Percentiles rank a stretch among this genome's conserved stretches.
Evolutionary conservation across 2,329 filamentous ascomycete species (phyloP).

Genomic region (Pseudogymnoascus sp.): DNA sequence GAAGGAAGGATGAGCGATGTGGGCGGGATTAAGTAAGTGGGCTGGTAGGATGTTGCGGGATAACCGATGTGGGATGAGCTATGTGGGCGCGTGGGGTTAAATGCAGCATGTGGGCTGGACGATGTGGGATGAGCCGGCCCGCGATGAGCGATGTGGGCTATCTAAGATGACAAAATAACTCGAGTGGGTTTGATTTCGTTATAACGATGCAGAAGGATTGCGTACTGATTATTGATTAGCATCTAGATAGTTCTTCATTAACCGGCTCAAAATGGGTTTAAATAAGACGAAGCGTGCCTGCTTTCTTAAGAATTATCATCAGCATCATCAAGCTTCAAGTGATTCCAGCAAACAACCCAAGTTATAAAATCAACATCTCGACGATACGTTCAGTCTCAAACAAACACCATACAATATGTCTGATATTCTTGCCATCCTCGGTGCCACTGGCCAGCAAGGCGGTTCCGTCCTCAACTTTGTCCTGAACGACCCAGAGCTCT

Average conservation of each 20-base stretch:
- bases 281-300: neutral
- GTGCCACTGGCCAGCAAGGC: conserved; percentile 46
- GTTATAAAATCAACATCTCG: neutral
- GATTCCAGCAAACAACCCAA: neutral
- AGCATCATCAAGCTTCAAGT: neutral
- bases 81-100: neutral
- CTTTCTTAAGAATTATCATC: neutral
- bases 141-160: neutral
- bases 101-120: neutral
- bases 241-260: neutral
- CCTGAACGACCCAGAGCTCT: conserved; percentile 37
- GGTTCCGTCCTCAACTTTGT: conserved; percentile 39
- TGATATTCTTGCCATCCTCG: conserved; percentile 33
- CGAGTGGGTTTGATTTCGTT: neutral
- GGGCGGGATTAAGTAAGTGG: neutral
- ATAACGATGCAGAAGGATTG: neutral
- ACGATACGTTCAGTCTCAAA: neutral
- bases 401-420: neutral
- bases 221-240: neutral
- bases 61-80: neutral
- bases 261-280: neutral
- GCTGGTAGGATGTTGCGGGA: neutral
- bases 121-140: neutral
- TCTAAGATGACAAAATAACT: neutral
- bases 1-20: neutral